phyloP scores from a whole-genome alignment of 1,284 basidiomycete genomes.

The Ganoderma resinaceum region DNA sequence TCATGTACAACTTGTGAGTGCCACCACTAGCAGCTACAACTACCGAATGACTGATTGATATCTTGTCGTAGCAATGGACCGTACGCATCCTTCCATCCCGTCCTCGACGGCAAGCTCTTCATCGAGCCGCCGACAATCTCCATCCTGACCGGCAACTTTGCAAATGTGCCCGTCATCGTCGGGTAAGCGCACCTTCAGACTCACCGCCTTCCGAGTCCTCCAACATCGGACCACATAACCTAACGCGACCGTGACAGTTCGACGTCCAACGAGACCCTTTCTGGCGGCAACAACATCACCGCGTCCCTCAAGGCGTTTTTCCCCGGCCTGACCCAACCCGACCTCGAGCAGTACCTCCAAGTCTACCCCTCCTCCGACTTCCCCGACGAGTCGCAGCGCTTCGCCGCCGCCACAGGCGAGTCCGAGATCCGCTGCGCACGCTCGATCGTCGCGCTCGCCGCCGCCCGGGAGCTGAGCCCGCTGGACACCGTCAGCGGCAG shows the following conservation, averaged over 20 bases:
- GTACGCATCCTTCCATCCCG: constrained; percentile 49
- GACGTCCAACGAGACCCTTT: constrained; percentile 63
- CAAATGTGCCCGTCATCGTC: constrained; percentile 60
- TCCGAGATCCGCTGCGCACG: constrained; percentile 55
- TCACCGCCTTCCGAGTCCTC: background rate
- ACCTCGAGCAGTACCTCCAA: constrained; percentile 46
- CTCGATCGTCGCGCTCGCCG: constrained; percentile 51
- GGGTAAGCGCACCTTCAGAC: constrained; percentile 48
- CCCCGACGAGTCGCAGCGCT: constrained; percentile 46
- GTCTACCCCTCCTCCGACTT: constrained; percentile 51
- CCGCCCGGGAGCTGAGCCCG: constrained; percentile 32
- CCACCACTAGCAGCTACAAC: background rate
- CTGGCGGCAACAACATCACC: constrained; percentile 45
- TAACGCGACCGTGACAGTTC: constrained; percentile 42
- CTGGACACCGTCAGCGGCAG: background rate
- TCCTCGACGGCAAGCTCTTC: constrained; percentile 58
- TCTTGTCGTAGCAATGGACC: constrained; percentile 39
- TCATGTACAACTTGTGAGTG: constrained; percentile 39
- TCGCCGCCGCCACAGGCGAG: constrained; percentile 56
- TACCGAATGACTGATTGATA: constrained; percentile 7
- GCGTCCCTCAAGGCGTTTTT: constrained; percentile 49
- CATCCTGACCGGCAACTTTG: constrained; percentile 52
- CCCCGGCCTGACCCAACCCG: constrained; percentile 49
- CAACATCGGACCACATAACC: background rate
- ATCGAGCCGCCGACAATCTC: constrained; percentile 53